Percentiles rank a stretch among this genome's conserved stretches.
phyloP scores from a whole-genome alignment of 805 yeast genomes.

The Candida sonorensis region DNA sequence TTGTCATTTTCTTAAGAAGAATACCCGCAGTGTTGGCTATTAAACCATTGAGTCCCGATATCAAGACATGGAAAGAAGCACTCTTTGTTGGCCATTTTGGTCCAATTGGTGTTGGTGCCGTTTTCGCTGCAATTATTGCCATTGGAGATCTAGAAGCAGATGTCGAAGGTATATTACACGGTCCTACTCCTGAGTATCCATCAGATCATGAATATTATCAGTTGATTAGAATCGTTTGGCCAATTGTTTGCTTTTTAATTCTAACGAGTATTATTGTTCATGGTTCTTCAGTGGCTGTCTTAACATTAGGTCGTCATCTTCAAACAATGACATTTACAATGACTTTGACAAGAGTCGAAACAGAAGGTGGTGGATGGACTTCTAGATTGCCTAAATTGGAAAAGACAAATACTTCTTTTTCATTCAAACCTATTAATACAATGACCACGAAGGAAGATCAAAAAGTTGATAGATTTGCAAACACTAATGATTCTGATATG shows the following conservation, averaged over 20 bases:
- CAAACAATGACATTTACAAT: conserved; percentile 90
- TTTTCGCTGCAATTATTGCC: conserved; percentile 29
- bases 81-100: conserved; percentile 71
- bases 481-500: conserved; percentile 9
- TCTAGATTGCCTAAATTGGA: conserved; percentile 77
- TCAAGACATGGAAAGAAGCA: conserved; percentile 61
- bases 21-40: conserved; percentile 49
- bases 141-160: conserved; percentile 29
- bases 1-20: conserved; percentile 43
- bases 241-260: conserved; percentile 45
- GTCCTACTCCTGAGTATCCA: conserved; percentile 28
- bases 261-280: conserved; percentile 52
- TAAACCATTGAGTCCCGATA: conserved; percentile 54
- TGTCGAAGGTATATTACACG: conserved; percentile 30
- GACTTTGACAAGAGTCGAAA: conserved; percentile 72
- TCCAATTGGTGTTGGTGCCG: conserved; percentile 53
- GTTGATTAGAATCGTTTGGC: conserved; percentile 37
- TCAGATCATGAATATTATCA: conserved; percentile 19
- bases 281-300: conserved; percentile 53
- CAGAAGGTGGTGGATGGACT: conserved; percentile 79
- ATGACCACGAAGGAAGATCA: conserved; percentile 29
- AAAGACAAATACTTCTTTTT: conserved; percentile 63
- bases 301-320: conserved; percentile 73
- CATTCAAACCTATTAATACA: conserved; percentile 80
- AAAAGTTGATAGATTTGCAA: conserved; percentile 1